These are phyloP conservation scores for Phoma herbarum DNA, from an alignment of 2,329 filamentous ascomycete genomes.

Conservation along the genomic window DNA sequence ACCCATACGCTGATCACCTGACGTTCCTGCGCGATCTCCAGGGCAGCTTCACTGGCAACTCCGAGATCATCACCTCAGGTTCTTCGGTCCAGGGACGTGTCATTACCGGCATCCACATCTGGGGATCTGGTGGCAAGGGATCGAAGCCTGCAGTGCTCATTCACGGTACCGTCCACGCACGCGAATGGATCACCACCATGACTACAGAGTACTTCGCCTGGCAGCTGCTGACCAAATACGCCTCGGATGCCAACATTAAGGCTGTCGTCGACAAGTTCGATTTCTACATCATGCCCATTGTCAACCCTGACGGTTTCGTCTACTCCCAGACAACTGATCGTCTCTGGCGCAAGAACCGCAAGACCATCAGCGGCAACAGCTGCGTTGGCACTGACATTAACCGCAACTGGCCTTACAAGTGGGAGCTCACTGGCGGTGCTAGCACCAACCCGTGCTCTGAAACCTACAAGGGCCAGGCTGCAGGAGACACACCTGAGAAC, in stretches of 20 bases:
- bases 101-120: conserved; percentile 51
- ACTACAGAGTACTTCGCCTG: conserved; percentile 37
- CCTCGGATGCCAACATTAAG: conserved; percentile 43
- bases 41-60: conserved; percentile 42
- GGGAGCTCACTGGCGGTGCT: conserved; percentile 46
- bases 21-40: conserved; percentile 47
- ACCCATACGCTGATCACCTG: conserved; percentile 47
- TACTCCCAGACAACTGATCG: conserved; percentile 52
- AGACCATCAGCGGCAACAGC: conserved; percentile 41
- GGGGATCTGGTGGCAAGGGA: conserved; percentile 49
- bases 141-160: conserved; percentile 49
- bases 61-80: conserved; percentile 46
- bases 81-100: conserved; percentile 45
- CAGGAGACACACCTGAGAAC: conserved; percentile 48
- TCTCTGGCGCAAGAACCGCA: conserved; percentile 53
- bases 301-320: conserved; percentile 45
- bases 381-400: conserved; percentile 52
- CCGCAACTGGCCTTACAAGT: conserved; percentile 53
- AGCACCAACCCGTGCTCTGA: conserved; percentile 51
- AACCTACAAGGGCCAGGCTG: conserved; percentile 47
- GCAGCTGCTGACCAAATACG: conserved; percentile 49
- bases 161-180: conserved; percentile 48
- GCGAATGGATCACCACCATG: conserved; percentile 51
- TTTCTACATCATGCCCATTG: conserved; percentile 44
- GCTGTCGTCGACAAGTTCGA: conserved; percentile 49